Evolutionary conservation across 306 rosid species (phyloP).

Genomic region (Acacia crassicarpa): DNA sequence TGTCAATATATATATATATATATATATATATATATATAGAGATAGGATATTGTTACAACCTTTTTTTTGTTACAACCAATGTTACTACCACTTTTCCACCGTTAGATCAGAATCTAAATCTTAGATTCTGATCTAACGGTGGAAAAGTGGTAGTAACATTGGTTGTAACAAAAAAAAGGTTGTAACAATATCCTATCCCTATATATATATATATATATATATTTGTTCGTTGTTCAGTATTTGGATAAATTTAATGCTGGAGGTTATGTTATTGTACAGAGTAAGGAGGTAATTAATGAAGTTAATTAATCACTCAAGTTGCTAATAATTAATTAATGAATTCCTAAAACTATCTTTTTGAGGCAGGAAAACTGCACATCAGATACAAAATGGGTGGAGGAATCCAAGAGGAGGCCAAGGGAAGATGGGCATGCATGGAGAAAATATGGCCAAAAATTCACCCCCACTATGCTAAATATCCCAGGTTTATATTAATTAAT

Average conservation of each 20-base stretch:
- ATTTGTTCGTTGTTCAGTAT: not conserved
- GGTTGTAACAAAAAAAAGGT: too few species aligned
- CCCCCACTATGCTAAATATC: conserved; percentile 34
- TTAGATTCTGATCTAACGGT: too few species aligned
- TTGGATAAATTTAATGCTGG: not conserved
- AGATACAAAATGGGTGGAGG: conserved; percentile 34
- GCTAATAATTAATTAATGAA: not conserved
- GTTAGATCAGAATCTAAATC: too few species aligned
- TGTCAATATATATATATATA: too few species aligned
- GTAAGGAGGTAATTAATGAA: not conserved
- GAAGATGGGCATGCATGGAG: conserved; percentile 81
- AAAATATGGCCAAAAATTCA: conserved; percentile 71
- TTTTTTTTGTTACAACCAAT: too few species aligned
- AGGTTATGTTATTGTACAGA: not conserved
- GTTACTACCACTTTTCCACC: too few species aligned
- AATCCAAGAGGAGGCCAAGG: conserved; percentile 22
- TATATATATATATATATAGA: too few species aligned
- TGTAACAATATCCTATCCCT: too few species aligned
- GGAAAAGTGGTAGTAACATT: too few species aligned
- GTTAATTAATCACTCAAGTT: not conserved
- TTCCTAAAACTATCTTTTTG: not conserved
- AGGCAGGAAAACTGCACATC: conserved; percentile 48
- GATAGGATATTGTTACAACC: too few species aligned
- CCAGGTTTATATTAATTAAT: conserved; percentile 37
- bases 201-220: too few species aligned